Evolutionary conservation across 306 rosid genomes (phyloP).

Genomic region (Malus orientalis): DNA sequence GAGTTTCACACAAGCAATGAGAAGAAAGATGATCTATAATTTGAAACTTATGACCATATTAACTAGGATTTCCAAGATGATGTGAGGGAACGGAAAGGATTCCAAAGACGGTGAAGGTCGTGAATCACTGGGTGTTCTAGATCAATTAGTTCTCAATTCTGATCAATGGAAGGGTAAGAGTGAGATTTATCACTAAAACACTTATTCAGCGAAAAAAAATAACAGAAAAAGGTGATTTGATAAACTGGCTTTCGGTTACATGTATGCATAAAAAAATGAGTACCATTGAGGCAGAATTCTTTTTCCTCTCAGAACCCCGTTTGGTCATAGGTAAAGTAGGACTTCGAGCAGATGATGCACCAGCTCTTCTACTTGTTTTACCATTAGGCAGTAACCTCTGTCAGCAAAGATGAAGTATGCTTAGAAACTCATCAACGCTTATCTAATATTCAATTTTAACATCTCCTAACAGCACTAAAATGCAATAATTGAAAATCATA

Average conservation of each 20-base stretch:
- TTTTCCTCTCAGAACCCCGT: conserved; percentile 54
- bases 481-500: neutral
- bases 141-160: neutral
- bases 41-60: neutral
- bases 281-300: conserved; percentile 59
- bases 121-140: neutral
- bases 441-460: neutral
- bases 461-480: neutral
- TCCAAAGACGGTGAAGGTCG: neutral
- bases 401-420: conserved; percentile 2
- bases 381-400: conserved; percentile 52
- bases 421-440: neutral
- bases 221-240: neutral
- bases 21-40: neutral
- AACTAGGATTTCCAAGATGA: neutral
- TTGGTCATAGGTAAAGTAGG: conserved; percentile 35
- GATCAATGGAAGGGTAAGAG: neutral
- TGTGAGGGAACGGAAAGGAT: neutral
- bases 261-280: conserved; percentile 1
- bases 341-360: conserved; percentile 33
- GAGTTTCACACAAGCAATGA: neutral
- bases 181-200: neutral
- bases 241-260: neutral
- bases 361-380: conserved; percentile 44
- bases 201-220: neutral